phyloP scores from a whole-genome alignment of 1,139 yeast species.

The Meyerozyma carpophila region DNA sequence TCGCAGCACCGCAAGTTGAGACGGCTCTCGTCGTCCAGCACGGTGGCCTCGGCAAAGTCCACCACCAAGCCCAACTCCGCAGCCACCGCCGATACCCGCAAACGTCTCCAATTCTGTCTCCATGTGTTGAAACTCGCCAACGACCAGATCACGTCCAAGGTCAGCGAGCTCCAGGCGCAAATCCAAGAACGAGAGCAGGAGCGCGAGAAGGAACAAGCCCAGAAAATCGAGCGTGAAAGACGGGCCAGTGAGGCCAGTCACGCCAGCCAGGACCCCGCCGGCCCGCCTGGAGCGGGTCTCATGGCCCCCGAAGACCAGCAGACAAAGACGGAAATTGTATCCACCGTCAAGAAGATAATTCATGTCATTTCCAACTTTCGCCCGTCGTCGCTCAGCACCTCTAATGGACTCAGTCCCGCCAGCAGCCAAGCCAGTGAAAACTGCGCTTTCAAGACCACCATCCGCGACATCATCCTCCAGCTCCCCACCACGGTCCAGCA shows the following conservation, averaged over 20 bases:
- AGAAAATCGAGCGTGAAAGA: slow-evolving; percentile 8
- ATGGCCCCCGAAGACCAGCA: slow-evolving; percentile 28
- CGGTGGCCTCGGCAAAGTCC: neutral
- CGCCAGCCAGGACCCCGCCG: slow-evolving; percentile 2
- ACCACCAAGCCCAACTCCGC: neutral
- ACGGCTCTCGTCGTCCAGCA: neutral
- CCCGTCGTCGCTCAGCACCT: slow-evolving; percentile 52
- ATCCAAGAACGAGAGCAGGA: slow-evolving; percentile 20
- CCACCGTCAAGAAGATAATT: slow-evolving; percentile 85
- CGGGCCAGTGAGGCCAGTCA: slow-evolving; percentile 2
- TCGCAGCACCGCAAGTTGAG: slow-evolving; percentile 1
- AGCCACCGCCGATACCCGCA: slow-evolving; percentile 45
- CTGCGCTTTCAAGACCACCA: slow-evolving; percentile 52
- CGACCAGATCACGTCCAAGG: slow-evolving; percentile 60
- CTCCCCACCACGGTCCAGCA: slow-evolving; percentile 52
- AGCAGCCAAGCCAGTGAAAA: slow-evolving; percentile 6
- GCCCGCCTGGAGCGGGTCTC: slow-evolving; percentile 4
- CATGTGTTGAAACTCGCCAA: slow-evolving; percentile 74
- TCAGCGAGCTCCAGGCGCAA: slow-evolving; percentile 50
- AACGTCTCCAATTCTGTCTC: slow-evolving; percentile 65
- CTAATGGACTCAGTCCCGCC: slow-evolving; percentile 8
- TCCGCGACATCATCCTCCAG: slow-evolving; percentile 69
- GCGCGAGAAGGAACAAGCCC: slow-evolving; percentile 11
- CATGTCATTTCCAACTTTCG: slow-evolving; percentile 81
- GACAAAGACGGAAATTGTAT: slow-evolving; percentile 76